Evolutionary conservation across 768 basidiomycete genomes (phyloP), one percentile per base, ranked within the genome.

Genomic region (Auricularia sp.): DNA sequence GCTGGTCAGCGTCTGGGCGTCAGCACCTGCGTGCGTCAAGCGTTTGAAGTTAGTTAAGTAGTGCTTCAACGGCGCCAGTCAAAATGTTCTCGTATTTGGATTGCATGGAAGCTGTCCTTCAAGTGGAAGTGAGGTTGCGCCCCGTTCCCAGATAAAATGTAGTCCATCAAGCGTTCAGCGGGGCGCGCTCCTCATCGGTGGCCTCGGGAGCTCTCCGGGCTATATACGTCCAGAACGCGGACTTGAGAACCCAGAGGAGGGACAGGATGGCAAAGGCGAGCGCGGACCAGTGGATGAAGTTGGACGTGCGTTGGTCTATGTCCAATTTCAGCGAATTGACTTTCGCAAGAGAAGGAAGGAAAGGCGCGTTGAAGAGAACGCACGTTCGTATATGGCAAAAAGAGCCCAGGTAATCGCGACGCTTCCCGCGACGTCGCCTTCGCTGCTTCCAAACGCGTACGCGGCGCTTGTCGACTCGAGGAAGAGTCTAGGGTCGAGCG

Each of bases 351-450:
- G 16, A 51, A 16, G 11, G 47, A 51, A 51, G 47, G 11, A 12
- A 6, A 51, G 16, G 11, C 10, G 56, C 21, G 23, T 6, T 23
- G 60, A 44, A 16, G 16, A 5, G 51, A 33, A 66, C 72, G 12
- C 64, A 66, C 68, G 84, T 33, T 82, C 85, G 70, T 91, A 98
- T 77, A 98, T 93, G 53, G 90, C 95, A 77, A 88, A 95, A 33
- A 99, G 81, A 18, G 90, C 87, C 90, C 91, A 96, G 44, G 87
- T 85, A 71, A 98, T 93, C 66, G 90, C 93, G 68, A 94, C 83
- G 29, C 91, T 87, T 1, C 91, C 97, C 3, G 94, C 91, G 34
- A 98, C 81, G 72, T 98, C 97, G 64, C 96, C 96, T 73, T 95
- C 91, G 1, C 83, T 77, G 12, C 87, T 86, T 21, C 91, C 89